phyloP scores from a whole-genome alignment of 192 early-diverging fungal species.

The Glomus cerebriforme region DNA sequence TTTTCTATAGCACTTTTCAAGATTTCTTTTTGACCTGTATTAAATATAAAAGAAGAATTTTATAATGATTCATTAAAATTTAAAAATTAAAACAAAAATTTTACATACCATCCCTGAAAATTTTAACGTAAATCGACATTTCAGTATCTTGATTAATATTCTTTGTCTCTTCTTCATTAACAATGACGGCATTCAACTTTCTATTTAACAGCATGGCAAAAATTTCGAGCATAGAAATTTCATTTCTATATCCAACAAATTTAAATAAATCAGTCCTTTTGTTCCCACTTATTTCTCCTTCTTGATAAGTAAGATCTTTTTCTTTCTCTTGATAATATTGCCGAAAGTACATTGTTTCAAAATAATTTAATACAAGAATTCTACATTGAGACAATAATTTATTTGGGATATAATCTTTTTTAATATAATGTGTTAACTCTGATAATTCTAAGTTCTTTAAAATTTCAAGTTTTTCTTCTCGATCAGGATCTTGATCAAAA shows the following conservation, averaged over 20 bases:
- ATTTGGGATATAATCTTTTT: not conserved
- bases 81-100: no score
- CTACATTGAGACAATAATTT: conserved; percentile 9
- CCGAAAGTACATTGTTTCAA: not conserved
- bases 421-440: conserved; percentile 2
- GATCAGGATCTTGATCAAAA: not conserved
- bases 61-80: no score
- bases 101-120: not conserved
- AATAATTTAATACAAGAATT: not conserved
- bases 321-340: not conserved
- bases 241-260: conserved; percentile 3
- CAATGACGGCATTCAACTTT: not conserved
- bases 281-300: no score
- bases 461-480: not conserved
- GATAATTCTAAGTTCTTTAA: not conserved
- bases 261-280: not conserved
- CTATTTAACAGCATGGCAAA: not conserved
- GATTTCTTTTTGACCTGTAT: conserved; percentile 12
- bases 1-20: not conserved
- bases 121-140: not conserved
- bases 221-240: not conserved
- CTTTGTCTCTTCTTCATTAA: not conserved
- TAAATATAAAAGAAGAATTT: not conserved
- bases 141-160: not conserved
- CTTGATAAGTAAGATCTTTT: not conserved